phyloP scores from a whole-genome alignment of 768 basidiomycete species.

The Stropharia rugosoannulata region DNA sequence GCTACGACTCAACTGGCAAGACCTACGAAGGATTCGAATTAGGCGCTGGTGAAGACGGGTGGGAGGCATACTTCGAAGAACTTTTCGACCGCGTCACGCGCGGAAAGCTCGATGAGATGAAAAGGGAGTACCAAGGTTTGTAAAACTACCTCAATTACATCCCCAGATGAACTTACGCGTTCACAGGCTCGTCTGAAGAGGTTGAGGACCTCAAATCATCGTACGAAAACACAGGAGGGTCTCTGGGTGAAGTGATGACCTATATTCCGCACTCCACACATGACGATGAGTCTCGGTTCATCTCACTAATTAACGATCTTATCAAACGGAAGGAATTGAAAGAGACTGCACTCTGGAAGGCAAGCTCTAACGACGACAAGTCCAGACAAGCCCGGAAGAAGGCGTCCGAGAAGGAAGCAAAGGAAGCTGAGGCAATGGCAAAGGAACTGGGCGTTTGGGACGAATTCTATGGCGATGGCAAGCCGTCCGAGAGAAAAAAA shows the following conservation, averaged over 20 bases:
- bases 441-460: constrained; percentile 94
- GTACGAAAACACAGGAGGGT: constrained; percentile 71
- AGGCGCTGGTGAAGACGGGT: constrained; percentile 77
- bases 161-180: not conserved
- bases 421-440: constrained; percentile 81
- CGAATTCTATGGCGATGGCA: constrained; percentile 83
- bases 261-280: constrained; percentile 83
- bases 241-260: constrained; percentile 78
- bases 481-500: constrained; percentile 60
- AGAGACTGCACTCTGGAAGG: constrained; percentile 60
- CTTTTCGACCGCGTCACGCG: constrained; percentile 87
- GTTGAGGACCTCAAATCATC: constrained; percentile 72
- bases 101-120: constrained; percentile 88
- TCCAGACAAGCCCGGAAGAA: constrained; percentile 72
- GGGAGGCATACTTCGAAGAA: constrained; percentile 94
- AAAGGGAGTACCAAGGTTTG: constrained; percentile 89
- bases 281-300: constrained; percentile 85
- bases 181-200: constrained; percentile 83
- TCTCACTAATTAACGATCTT: constrained; percentile 62
- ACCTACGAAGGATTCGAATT: constrained; percentile 79
- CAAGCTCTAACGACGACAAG: constrained; percentile 77
- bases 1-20: constrained; percentile 84
- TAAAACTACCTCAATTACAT: not conserved
- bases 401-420: constrained; percentile 74
- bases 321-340: constrained; percentile 63